A percentile compares a stretch with the other conserved stretches of the same genome.
Conservation (phyloP, 2,329 filamentous ascomycete genomes). For the Penicillium sp. region DNA sequence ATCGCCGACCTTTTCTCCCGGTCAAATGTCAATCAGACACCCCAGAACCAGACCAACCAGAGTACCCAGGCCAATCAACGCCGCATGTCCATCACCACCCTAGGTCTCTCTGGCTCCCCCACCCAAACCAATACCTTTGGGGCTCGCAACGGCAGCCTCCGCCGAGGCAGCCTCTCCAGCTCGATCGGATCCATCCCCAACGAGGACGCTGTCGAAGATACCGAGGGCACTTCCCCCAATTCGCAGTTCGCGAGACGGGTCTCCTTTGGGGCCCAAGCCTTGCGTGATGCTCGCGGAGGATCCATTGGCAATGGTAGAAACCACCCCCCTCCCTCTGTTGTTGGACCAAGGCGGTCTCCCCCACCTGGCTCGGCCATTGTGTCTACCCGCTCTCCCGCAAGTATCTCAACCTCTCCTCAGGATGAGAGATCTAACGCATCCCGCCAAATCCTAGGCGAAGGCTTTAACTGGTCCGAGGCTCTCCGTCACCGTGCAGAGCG, state of each 20-base stretch:
- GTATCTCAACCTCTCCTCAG: constrained; percentile 37
- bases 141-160: constrained; percentile 47
- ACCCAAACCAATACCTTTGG: constrained; percentile 54
- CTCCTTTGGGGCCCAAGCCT: constrained; percentile 83
- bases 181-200: constrained; percentile 47
- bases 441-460: constrained; percentile 68
- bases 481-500: constrained; percentile 89
- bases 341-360: constrained; percentile 26
- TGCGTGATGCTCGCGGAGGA: constrained; percentile 68
- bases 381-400: constrained; percentile 34
- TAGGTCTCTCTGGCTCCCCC: constrained; percentile 75
- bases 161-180: constrained; percentile 71
- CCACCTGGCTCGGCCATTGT: constrained; percentile 24
- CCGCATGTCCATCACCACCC: constrained; percentile 71
- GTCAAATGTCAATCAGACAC: constrained; percentile 20
- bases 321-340: constrained; percentile 36
- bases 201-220: constrained; percentile 58
- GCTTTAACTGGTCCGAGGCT: constrained; percentile 97
- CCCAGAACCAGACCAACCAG: constrained; percentile 32
- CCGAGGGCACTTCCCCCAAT: constrained; percentile 67
- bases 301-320: constrained; percentile 63
- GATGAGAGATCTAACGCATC: constrained; percentile 47
- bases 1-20: constrained; percentile 46
- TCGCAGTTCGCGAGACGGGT: constrained; percentile 75
- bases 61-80: constrained; percentile 51